These are phyloP conservation scores for Ballota nigra DNA, from an alignment of 257 asterid species.

Conservation along the genomic window DNA sequence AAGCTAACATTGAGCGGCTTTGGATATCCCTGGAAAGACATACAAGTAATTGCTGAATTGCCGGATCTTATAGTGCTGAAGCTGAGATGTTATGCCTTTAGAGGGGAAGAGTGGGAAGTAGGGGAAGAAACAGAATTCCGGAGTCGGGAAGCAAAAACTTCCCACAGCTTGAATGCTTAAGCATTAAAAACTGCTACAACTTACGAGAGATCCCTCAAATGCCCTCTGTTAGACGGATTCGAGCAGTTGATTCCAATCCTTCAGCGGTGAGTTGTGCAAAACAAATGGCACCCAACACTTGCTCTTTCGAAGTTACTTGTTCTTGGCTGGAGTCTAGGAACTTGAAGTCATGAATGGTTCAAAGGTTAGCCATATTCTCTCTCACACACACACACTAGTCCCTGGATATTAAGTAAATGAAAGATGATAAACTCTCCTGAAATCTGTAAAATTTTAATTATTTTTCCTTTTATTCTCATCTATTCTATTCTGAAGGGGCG, in stretches of 20 bases:
- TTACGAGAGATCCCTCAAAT: background rate
- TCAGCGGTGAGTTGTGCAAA: background rate
- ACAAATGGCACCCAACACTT: too few species aligned
- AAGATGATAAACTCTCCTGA: too few species aligned
- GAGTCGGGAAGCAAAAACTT: background rate
- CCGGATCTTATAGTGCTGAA: background rate
- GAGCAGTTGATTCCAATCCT: slow-evolving; percentile 13
- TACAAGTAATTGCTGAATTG: background rate
- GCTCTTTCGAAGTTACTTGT: too few species aligned
- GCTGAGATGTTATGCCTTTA: background rate
- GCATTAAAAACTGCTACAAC: too few species aligned
- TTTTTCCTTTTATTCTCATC: too few species aligned
- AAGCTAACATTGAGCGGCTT: background rate
- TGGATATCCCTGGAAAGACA: background rate
- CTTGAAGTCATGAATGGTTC: too few species aligned
- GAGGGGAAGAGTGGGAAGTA: background rate
- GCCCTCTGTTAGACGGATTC: background rate
- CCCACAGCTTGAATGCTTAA: background rate
- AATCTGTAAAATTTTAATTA: too few species aligned
- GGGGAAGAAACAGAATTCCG: background rate
- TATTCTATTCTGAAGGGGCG: too few species aligned
- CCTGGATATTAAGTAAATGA: too few species aligned
- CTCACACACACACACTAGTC: too few species aligned
- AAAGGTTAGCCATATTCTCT: too few species aligned
- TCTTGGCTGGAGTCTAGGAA: too few species aligned